Conservation (phyloP, 1,284 basidiomycete genomes). For the Rhizoctonia solani region DNA sequence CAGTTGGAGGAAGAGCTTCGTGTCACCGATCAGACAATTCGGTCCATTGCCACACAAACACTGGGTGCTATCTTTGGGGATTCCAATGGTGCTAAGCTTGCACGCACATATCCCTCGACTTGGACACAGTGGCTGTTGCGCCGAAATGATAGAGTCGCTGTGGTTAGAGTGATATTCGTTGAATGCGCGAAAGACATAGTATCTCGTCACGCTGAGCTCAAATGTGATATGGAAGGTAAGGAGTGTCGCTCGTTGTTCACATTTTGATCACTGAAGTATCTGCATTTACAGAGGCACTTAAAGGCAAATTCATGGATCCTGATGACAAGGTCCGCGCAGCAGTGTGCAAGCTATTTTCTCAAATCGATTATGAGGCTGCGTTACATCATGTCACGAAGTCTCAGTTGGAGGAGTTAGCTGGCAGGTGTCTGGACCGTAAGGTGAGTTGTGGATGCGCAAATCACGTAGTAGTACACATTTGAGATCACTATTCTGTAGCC, state of each 20-base stretch:
- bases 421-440: conserved; percentile 85
- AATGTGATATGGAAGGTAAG: conserved; percentile 71
- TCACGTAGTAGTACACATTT: too few species aligned
- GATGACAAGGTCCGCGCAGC: conserved; percentile 92
- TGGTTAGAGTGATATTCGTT: conserved; percentile 79
- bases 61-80: conserved; percentile 87
- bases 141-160: conserved; percentile 73
- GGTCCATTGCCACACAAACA: conserved; percentile 78
- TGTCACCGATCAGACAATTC: conserved; percentile 72
- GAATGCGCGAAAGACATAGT: conserved; percentile 71
- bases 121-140: conserved; percentile 88
- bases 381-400: conserved; percentile 76
- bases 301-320: conserved; percentile 76
- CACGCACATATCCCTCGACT: conserved; percentile 77
- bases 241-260: conserved; percentile 42
- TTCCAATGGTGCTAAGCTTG: conserved; percentile 71
- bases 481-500: conserved; percentile 50
- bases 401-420: conserved; percentile 69
- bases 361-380: conserved; percentile 88
- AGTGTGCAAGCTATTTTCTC: conserved; percentile 78
- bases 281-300: conserved; percentile 57
- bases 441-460: conserved; percentile 52
- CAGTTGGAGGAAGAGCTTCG: conserved; percentile 90
- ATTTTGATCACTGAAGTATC: conserved; percentile 26
- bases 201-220: conserved; percentile 67